Base-by-base conservation (phyloP, 345 rosid genomes). In the Pseudoturritis turrita region DNA sequence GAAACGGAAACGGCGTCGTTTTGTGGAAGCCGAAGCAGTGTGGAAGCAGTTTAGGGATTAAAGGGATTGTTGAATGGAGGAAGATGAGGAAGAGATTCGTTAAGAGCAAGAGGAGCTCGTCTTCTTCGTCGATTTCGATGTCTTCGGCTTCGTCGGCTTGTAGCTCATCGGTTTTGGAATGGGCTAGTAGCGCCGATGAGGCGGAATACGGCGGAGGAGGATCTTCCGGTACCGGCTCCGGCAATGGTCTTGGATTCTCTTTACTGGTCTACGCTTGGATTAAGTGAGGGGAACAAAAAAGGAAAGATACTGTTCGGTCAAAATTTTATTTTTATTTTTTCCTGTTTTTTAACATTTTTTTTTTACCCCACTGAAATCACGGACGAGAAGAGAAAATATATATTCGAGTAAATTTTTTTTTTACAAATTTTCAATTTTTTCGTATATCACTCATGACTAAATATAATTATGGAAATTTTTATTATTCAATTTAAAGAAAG, bases 211-310 rank as follows among this genome's bases (percentile, higher is more conserved):
- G 73, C 2, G 80, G 80, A 10, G 72, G 67, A 29, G 68, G 72
- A 28, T 44, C 74, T 21, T 93, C 88, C 80, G 98, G 88, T 70
- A 63, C 64, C 4, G 93, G 91, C 25, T 43, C 77, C 62, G 73
- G 81, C 22, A 80, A 83, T 23, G 90, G 89, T 8, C 67, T 70
- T 39, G 99, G 93, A 33, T 89, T 91, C 82, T 85, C 96, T 12
- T 62, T 95, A 77, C 81, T 89, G 13, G 87, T 95, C 56, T 87
- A 95, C 69, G 96, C 91, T 17, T 88, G 98, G 99, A 95, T 83
- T 69, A 89, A 87, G 81, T 95, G 82, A 95, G n/a, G 17, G 54
- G 7, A 19, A 31, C 1, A 6, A 25, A 55, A 56, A 61, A 14
- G 18, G 64, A 63, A 56, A 67, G 18, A 50, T 44, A 75, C 57